phyloP scores from a whole-genome alignment of 129 eudicot species.

The Flaveria trinervia region DNA sequence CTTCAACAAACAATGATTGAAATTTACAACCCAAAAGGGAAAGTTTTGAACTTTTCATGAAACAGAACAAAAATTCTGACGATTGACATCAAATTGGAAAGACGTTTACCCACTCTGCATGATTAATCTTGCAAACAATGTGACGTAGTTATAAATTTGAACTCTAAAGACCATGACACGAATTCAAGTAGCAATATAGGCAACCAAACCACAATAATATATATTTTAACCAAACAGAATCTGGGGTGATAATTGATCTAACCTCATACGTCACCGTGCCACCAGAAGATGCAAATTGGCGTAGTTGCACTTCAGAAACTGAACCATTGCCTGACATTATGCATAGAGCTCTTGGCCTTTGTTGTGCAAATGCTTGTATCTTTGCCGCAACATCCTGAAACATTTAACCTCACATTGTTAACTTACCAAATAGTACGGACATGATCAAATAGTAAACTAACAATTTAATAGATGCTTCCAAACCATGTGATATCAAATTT shows the following conservation, averaged over 20 bases:
- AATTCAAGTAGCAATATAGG: not conserved
- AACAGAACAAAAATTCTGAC: not conserved
- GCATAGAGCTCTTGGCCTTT: constrained; percentile 81
- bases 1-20: too few relatives aligned
- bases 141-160: not conserved
- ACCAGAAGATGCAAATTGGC: constrained; percentile 57
- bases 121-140: not conserved
- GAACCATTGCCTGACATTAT: constrained; percentile 72
- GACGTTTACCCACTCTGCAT: not conserved
- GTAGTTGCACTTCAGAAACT: constrained; percentile 60
- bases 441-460: not conserved
- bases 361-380: constrained; percentile 67
- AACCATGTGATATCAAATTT: not conserved
- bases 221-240: not conserved
- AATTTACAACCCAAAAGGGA: too few relatives aligned
- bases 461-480: not conserved
- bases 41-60: not conserved
- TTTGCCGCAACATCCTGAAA: constrained; percentile 73
- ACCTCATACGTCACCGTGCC: constrained; percentile 78
- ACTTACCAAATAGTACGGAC: not conserved
- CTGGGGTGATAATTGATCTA: constrained; percentile 11
- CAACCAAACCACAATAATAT: not conserved
- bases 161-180: not conserved
- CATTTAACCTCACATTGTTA: constrained; percentile 9
- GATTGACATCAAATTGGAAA: not conserved